These are phyloP conservation scores for Coemansia brasiliensis DNA, from an alignment of 192 early-diverging fungal species.

Conservation along the genomic window DNA sequence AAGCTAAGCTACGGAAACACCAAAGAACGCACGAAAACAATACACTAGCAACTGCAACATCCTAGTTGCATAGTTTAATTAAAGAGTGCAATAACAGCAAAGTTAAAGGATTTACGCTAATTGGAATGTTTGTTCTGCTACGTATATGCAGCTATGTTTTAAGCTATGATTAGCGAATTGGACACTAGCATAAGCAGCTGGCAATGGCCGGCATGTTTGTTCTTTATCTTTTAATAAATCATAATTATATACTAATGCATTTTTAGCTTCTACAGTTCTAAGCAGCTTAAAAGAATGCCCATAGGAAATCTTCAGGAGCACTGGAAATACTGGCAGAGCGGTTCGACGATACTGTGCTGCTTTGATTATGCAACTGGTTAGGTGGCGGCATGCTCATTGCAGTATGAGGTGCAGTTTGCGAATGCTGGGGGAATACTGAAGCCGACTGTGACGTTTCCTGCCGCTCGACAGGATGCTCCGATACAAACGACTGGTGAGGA, in stretches of 20 bases:
- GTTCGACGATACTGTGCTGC: neutral
- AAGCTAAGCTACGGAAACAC: no score
- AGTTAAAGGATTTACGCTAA: no score
- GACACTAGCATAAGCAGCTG: no score
- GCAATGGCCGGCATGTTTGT: no score
- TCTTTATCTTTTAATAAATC: neutral
- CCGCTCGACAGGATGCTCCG: neutral
- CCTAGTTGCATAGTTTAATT: no score
- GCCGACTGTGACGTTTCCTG: neutral
- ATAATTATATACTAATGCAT: neutral
- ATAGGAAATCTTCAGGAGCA: conserved; percentile 13
- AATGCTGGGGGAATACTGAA: neutral
- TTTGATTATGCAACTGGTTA: neutral
- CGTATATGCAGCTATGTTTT: no score
- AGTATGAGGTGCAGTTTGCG: neutral
- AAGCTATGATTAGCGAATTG: no score
- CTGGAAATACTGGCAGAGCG: conserved; percentile 10
- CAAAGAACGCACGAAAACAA: no score
- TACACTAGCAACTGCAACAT: no score
- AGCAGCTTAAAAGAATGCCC: conserved; percentile 4
- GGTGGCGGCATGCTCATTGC: conserved; percentile 12
- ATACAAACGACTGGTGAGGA: conserved; percentile 12
- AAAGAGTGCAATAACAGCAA: no score
- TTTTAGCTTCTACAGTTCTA: neutral
- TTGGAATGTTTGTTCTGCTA: no score